phyloP scores from a whole-genome alignment of 305 asterid genomes.

The Caryopteris hybrid region DNA sequence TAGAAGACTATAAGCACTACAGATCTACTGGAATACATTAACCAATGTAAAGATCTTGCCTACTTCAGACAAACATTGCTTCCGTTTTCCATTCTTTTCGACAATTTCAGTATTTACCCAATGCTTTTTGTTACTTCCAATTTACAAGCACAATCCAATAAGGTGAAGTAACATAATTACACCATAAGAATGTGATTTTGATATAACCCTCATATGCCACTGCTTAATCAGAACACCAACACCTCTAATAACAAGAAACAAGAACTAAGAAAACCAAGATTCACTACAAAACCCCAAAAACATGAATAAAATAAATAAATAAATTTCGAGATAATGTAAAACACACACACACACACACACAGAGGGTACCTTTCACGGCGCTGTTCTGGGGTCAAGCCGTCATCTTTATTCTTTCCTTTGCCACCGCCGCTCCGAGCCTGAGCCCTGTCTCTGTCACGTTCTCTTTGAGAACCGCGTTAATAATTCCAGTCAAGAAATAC shows the following conservation, averaged over 20 bases:
- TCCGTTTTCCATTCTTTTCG: background rate
- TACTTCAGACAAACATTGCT: background rate
- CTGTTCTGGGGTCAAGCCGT: conserved; percentile 84
- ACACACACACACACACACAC: background rate
- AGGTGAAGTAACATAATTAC: background rate
- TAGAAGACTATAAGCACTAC: background rate
- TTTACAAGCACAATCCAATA: too few species aligned
- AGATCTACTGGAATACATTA: background rate
- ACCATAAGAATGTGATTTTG: background rate
- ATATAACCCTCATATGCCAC: background rate
- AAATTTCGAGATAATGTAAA: background rate
- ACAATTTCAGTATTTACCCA: background rate
- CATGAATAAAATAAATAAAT: background rate
- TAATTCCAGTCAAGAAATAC: conserved; percentile 42
- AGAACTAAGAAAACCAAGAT: background rate
- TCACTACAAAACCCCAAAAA: background rate
- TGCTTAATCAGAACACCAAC: background rate
- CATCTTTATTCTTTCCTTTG: conserved; percentile 53
- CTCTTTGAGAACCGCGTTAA: conserved; percentile 83
- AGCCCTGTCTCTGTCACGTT: conserved; percentile 83
- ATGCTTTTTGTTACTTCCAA: too few species aligned
- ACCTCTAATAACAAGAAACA: background rate
- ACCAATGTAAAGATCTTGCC: background rate
- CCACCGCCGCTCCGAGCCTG: conserved; percentile 36
- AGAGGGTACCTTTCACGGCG: conserved; percentile 69